A percentile compares a stretch with the other conserved stretches of the same genome.
Evolutionary conservation across 73 alveolate species (phyloP).

Genomic region (Symbiodinium natans): DNA sequence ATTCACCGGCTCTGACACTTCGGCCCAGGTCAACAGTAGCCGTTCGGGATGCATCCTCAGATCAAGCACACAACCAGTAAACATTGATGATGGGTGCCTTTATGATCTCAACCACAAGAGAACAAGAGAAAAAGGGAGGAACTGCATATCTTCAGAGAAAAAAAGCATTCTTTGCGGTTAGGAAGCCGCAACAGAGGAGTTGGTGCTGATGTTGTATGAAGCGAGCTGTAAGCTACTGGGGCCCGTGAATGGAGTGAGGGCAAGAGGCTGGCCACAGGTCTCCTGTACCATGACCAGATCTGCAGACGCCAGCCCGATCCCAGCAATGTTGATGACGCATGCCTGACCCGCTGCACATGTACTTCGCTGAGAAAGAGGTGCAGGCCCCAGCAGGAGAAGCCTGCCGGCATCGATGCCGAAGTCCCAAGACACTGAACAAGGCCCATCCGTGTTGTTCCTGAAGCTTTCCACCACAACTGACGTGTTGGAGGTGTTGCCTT

Average conservation of each 20-base stretch:
- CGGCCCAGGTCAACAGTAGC: neutral
- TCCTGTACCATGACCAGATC: neutral
- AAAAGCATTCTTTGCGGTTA: neutral
- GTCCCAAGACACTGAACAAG: conserved; percentile 37
- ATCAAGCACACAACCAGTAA: neutral
- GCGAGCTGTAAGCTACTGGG: neutral
- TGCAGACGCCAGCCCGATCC: neutral
- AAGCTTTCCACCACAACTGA: neutral
- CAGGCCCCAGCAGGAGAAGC: conserved; percentile 9
- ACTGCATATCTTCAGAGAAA: neutral
- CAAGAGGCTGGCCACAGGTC: conserved; percentile 6
- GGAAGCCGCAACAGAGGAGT: neutral
- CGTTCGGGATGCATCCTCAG: neutral
- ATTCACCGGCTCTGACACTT: neutral
- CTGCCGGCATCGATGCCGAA: conserved; percentile 32
- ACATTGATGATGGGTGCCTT: no score
- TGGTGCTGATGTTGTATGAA: neutral
- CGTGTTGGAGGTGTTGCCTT: neutral
- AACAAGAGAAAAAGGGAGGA: no score
- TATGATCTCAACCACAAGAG: no score
- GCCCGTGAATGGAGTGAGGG: neutral
- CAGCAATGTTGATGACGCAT: neutral
- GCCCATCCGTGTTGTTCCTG: neutral
- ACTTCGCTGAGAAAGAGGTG: neutral
- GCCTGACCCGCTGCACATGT: conserved; percentile 14